Evolutionary conservation across 1,284 basidiomycete genomes (phyloP), one percentile per base, ranked within the genome.

Genomic region (Cryptococcus sp.): DNA sequence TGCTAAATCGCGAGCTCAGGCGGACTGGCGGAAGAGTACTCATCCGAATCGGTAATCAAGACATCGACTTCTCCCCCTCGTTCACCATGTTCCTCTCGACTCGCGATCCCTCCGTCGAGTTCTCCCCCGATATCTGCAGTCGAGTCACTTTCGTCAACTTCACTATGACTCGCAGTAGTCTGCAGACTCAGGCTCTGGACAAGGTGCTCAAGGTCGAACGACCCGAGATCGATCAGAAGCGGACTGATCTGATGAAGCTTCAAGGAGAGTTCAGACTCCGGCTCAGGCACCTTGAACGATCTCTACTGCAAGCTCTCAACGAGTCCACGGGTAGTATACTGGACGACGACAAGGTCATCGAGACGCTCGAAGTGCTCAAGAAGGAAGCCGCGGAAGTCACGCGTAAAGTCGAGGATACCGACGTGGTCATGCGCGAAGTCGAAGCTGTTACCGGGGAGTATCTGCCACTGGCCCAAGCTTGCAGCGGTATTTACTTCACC

Each of bases 21-120:
- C 86, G 92, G 44, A 94, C 92, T 3, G 96, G 96, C 54, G 96
- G 96, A 46, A 93, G 96, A 78, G 93, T 99, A 13, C 86, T 99
- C 49, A 98, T 99, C 70, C 90, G 96, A 49, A 84, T 99, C 25
- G 96, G 96, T n/a, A 96, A 85, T 74, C 95, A 99, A 80, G 97
- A 99, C 67, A 98, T 99, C 75, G 96, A 99, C 79, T 99, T 98
- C 78, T 98, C 95, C 0, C 96, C 97, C 3, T 88, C 94, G 13
- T 99, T 99, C 83, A 95, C 91, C 11, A 95, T 99, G 91, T 99
- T 99, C 85, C 84, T 99, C 50, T 92, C 96, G 3, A 99, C 96
- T 8, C 84, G 95, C 23, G 94, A 99, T 78, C 94, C 97, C 0
- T 95, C 93, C 0, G 90, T 97, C 63, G 93, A 97, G 71, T 97